Base-by-base conservation (phyloP, 345 rosid species). In the Noccaea bulbosa region DNA sequence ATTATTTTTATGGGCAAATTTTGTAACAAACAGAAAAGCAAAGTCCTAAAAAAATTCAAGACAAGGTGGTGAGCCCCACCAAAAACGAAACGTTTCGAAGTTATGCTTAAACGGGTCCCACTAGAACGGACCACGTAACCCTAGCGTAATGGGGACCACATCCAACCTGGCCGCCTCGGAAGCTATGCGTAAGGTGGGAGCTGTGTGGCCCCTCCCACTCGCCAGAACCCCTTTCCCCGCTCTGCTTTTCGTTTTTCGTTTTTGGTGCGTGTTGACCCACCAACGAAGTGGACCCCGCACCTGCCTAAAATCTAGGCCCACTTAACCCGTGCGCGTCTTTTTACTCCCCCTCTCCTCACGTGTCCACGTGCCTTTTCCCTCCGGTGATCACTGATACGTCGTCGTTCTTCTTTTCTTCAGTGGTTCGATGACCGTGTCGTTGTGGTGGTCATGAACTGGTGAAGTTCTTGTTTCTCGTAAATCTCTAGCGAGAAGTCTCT, bases 401-500 rank as follows among this genome's bases (percentile, higher is more conserved):
- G 57, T 15, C 69, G 65, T 35, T 66, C 9, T 0, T 4, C n/a
- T 12, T 11, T 27, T 8, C 35, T 11, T 84, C 72, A 83, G 34
- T 78, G 84, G 49, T 88, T 84, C 7, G 87, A 63, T 38, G 93
- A 72, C 51, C 86, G 80, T 38, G 65, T 48, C 8, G 71, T 15
- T 12, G 64, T 67, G 11, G 69, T 69, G 51, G 76, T 66, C 91
- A 84, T 79, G 81, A 87, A 80, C 73, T 83, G 91, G 24, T 74
- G 76, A 22, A 85, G 88, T 79, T 92, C 91, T 60, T 83, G 85
- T 46, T 84, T 84, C 10, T 92, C 90, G 81, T 77, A 84, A 73
- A 85, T 83, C 83, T 87, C 93, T 70, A 87, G 60, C 5, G 96
- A 87, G 67, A 92, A 86, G 69, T 89, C 94, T 63, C 94, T 77